Conservation (phyloP, 176 grass and related monocot species). For the Lolium perenne region DNA sequence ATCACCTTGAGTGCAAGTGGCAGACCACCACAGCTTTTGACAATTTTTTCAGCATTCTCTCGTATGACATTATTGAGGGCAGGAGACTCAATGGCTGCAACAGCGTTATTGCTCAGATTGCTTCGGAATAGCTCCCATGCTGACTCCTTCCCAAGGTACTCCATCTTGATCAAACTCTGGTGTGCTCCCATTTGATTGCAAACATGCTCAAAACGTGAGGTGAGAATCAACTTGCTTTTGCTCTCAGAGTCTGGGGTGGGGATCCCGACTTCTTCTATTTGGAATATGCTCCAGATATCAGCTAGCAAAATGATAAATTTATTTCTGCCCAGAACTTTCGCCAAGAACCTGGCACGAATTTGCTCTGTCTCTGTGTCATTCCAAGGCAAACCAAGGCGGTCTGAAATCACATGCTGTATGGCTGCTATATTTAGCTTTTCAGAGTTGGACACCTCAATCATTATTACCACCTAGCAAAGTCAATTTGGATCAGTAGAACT, state of each 20-base stretch:
- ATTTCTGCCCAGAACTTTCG: constrained; percentile 49
- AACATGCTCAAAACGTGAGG: constrained; percentile 46
- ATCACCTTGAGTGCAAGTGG: constrained; percentile 62
- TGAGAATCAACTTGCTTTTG: constrained; percentile 56
- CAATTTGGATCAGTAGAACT: neutral
- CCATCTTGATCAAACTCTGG: constrained; percentile 48
- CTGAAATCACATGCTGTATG: constrained; percentile 51
- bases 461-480: constrained; percentile 58
- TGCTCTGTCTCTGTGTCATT: constrained; percentile 33
- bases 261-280: constrained; percentile 41
- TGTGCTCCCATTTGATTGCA: constrained; percentile 65
- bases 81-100: constrained; percentile 3
- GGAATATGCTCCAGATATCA: too few relatives aligned
- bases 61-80: constrained; percentile 25
- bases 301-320: constrained; percentile 62
- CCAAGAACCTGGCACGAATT: constrained; percentile 49
- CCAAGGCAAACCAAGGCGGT: constrained; percentile 59
- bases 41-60: constrained; percentile 36
- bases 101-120: constrained; percentile 44
- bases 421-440: constrained; percentile 37
- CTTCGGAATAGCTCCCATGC: constrained; percentile 58
- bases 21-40: constrained; percentile 54
- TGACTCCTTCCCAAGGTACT: constrained; percentile 35
- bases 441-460: constrained; percentile 61
- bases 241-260: constrained; percentile 44